Evolutionary conservation across 345 rosid genomes (phyloP), one percentile per base, ranked within the genome.

Genomic region (Iberis pinnata): DNA sequence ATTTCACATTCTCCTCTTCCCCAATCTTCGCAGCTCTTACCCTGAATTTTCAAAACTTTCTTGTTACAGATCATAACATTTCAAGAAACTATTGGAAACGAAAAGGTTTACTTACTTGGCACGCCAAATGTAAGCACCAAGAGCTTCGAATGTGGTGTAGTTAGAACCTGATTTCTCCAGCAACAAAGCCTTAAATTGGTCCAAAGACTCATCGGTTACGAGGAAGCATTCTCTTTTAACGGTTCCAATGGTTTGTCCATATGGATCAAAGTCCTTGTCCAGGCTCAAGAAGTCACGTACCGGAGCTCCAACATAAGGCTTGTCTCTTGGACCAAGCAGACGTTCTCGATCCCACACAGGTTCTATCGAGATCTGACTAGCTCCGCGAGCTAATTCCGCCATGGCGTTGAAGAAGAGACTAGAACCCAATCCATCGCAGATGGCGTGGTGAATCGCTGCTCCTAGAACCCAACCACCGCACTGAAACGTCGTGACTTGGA

Each of bases 111-210:
- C 83, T 77, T 80, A 85, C 95, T 89, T 89, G 39, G 88, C 88
- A 19, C 95, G 82, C 97, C 97, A 89, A 27, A 89, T 67, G 48
- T 79, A 83, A 32, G 93, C 93, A 36, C 97, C 93, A 42, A 89
- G 73, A 56, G 85, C 92, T 54, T 89, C 97, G 47, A 88, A 89
- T 32, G 95, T 81, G 56, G 97, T 86, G 61, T 86, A 89, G 46
- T 48, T 67, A 40, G 54, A 15, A 35, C 95, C 97, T 33, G 73
- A 72, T 53, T 68, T 74, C 18, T 75, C 81, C 26, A 76, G 35
- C 72, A 86, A 40, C 32, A 20, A 44, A 1, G 61, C 66, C 74
- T 86, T 89, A 39, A 83, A 68, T 7, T 62, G 56, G 11, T 83
- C 88, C 78, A 89, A 33, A 69, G 75, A 78, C 72, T 83, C 81